These are phyloP conservation scores for Diaporthe sp. DNA, from an alignment of 2,329 filamentous ascomycete species.

Conservation along the genomic window DNA sequence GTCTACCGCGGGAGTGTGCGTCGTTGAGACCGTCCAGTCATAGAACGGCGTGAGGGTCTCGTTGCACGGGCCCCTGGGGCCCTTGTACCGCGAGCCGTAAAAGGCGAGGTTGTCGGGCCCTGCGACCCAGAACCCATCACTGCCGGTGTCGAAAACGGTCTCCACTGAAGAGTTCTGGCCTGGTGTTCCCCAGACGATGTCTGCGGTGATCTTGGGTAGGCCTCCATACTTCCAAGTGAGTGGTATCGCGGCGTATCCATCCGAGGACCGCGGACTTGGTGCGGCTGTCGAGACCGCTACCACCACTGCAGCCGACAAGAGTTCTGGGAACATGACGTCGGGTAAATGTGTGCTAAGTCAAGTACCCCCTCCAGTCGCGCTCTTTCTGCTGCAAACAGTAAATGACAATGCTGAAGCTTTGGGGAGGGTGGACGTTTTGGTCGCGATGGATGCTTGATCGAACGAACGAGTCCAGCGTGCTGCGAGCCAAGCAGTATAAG, in stretches of 20 bases:
- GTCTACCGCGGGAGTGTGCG: not conserved
- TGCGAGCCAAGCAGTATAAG: not conserved
- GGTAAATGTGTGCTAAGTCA: not conserved
- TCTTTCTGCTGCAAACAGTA: not conserved
- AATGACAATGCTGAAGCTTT: not conserved
- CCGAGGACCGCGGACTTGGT: not conserved
- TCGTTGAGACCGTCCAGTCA: conserved; percentile 1
- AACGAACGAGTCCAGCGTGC: not conserved
- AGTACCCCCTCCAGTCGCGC: not conserved
- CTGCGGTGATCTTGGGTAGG: conserved; percentile 23
- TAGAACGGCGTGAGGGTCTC: conserved; percentile 11
- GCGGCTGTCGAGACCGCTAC: not conserved
- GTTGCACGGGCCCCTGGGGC: conserved; percentile 6
- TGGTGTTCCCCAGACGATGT: conserved; percentile 14
- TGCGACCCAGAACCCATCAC: conserved; percentile 19
- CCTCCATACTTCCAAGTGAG: conserved; percentile 21
- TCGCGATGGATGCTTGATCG: not conserved
- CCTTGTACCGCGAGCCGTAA: conserved; percentile 4
- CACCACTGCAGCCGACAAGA: not conserved
- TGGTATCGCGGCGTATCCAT: conserved; percentile 11
- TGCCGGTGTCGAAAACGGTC: conserved; percentile 18
- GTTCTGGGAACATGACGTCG: not conserved
- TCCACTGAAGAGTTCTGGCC: conserved; percentile 16
- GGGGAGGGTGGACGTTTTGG: not conserved
- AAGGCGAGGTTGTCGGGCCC: conserved; percentile 16